Conservation (phyloP, 805 yeast species). For the Hanseniaspora lindneri region DNA sequence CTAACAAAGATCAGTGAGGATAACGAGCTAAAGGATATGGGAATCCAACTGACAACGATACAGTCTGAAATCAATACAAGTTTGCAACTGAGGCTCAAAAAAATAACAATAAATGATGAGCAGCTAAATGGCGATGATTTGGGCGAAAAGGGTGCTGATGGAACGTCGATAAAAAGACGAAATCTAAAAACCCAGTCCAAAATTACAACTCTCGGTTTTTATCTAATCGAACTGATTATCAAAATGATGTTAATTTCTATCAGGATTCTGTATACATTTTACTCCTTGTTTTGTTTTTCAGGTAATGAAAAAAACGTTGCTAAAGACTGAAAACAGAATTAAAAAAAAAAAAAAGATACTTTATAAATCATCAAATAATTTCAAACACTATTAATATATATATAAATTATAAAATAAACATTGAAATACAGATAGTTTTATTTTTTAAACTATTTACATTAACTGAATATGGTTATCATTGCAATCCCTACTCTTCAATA, state of each 20-base stretch:
- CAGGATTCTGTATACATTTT: slow-evolving; percentile 25
- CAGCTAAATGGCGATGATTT: background rate
- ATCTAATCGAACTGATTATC: slow-evolving; percentile 24
- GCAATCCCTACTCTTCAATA: slow-evolving; percentile 28
- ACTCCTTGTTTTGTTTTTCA: slow-evolving; percentile 15
- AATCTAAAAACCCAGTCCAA: background rate
- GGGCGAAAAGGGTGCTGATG: background rate
- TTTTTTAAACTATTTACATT: no score
- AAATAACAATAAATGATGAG: slow-evolving; percentile 15
- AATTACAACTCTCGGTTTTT: slow-evolving; percentile 16
- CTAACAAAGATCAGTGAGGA: slow-evolving; percentile 4
- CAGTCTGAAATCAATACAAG: slow-evolving; percentile 67
- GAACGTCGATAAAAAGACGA: background rate
- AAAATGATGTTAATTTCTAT: slow-evolving; percentile 24
- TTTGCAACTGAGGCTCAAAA: slow-evolving; percentile 43
- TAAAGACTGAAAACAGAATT: no score
- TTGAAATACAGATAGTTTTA: background rate
- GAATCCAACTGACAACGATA: slow-evolving; percentile 23
- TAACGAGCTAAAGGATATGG: slow-evolving; percentile 8
- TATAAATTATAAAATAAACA: background rate
- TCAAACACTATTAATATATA: no score
- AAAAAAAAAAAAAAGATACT: no score
- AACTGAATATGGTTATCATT: background rate
- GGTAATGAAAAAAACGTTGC: no score
- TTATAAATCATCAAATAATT: no score